Conservation (phyloP, 176 grass and related monocot genomes). For the Ampelocalamus luodianensis region DNA sequence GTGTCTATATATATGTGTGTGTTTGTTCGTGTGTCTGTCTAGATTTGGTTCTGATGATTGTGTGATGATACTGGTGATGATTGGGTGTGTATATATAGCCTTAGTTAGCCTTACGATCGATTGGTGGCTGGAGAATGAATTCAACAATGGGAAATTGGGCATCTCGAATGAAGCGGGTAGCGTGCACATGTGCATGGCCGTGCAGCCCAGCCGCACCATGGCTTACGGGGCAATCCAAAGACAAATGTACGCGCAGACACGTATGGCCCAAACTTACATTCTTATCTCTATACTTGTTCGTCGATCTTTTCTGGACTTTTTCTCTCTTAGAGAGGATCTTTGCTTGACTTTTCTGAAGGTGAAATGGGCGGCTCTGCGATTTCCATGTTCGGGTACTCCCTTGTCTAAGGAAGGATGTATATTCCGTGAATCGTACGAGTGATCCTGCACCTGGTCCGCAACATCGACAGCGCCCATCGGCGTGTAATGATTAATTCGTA, state of each 20-base stretch:
- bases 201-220: conserved; percentile 23
- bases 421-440: conserved; percentile 1
- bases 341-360: no score
- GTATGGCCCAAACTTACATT: background rate
- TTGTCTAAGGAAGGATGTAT: background rate
- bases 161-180: background rate
- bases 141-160: background rate
- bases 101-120: background rate
- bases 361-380: background rate
- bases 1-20: no score
- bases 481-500: background rate
- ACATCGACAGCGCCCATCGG: background rate
- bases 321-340: no score
- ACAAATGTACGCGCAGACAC: conserved; percentile 23
- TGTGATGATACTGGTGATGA: background rate
- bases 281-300: background rate
- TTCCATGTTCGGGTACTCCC: background rate
- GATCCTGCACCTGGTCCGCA: conserved; percentile 23
- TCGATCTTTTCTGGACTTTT: background rate
- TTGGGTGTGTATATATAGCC: conserved; percentile 25
- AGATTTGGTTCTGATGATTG: background rate
- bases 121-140: background rate
- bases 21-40: background rate
- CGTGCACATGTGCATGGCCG: background rate
- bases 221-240: conserved; percentile 35